These are phyloP conservation scores for Hypoxylon sp. DNA, from an alignment of 2,329 filamentous ascomycete genomes.

Conservation along the genomic window DNA sequence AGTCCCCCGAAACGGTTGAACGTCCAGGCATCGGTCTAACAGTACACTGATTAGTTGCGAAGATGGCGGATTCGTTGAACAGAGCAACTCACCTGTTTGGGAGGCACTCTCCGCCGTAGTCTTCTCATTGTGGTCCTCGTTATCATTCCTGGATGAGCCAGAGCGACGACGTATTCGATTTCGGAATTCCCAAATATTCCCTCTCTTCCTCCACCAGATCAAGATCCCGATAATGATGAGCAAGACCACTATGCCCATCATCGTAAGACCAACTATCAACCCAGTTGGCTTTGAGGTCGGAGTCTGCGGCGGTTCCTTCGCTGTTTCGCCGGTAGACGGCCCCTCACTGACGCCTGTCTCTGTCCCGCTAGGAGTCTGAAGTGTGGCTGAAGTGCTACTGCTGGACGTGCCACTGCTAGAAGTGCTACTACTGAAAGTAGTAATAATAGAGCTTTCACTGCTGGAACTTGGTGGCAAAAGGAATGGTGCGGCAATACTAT, in stretches of 20 bases:
- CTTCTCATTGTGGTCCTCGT: not conserved
- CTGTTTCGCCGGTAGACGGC: not conserved
- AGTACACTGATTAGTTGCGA: not conserved
- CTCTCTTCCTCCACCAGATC: constrained; percentile 31
- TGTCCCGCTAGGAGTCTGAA: constrained; percentile 9
- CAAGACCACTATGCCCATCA: constrained; percentile 39
- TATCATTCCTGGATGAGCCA: not conserved
- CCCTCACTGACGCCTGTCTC: not conserved
- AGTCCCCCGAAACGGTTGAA: not conserved
- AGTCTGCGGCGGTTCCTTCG: not conserved
- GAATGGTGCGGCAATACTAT: constrained; percentile 38
- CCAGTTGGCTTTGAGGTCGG: constrained; percentile 14
- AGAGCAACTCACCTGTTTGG: not conserved
- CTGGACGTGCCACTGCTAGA: not conserved
- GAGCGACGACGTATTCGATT: not conserved
- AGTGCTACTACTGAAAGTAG: not conserved
- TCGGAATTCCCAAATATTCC: not conserved
- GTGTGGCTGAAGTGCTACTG: not conserved
- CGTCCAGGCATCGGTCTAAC: not conserved
- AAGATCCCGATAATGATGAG: constrained; percentile 29
- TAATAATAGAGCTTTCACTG: not conserved
- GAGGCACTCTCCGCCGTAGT: not conserved
- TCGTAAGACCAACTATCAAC: constrained; percentile 37
- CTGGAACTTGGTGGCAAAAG: constrained; percentile 3
- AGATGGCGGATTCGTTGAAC: not conserved